Base-by-base conservation (phyloP, 441 rosid genomes). In the Theobroma grandiflorum region DNA sequence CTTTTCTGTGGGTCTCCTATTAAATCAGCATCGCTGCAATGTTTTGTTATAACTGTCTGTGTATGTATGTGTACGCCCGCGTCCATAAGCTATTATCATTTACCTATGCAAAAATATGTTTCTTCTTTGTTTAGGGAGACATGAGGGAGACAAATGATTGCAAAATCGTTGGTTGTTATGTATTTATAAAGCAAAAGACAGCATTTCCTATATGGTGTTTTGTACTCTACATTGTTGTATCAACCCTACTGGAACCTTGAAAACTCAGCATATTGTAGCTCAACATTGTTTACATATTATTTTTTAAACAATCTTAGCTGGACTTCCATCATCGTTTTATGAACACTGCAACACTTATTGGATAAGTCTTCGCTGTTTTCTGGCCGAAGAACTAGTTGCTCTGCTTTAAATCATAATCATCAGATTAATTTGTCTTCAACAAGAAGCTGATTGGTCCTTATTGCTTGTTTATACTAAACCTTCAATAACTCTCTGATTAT, bases 141-240 rank as follows among this genome's bases (percentile, higher is more conserved):
- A 80, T 0, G 31, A 53, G 22, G 67, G 79, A 84, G 82, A 82
- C 84, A 80, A 22, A 78, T 73, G 68, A 71, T 80, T 81, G 75
- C 79, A 37, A 16, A 80, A 84, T 37, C 70, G 22, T 50, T 77
- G 81, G 78, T 79, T 52, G 74, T 66, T 62, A 22, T 59, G 61
- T 78, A 52, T 8, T 58, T 22, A 69, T 58, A 72, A 35, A 61
- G 69, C 72, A 63, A 47, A 35, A 79, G 76, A 58, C 68, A 74
- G 42, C 78, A 45, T 82, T 67, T 79, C 59, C 14, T 31, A 8
- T 31, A 70, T 31, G 4, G 40, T 31, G 3, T 50, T 71, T 33
- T 62, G 40, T 33, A 0, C 42, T 33, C 61, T n/a, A 8, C 9
- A 3, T 22, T 58, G 5, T 58, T 58, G 4, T 22, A 8, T 22